A percentile compares a stretch with the other conserved stretches of the same genome.
Conservation (phyloP, 192 early-diverging fungal species). For the Entomortierella beljakovae region DNA sequence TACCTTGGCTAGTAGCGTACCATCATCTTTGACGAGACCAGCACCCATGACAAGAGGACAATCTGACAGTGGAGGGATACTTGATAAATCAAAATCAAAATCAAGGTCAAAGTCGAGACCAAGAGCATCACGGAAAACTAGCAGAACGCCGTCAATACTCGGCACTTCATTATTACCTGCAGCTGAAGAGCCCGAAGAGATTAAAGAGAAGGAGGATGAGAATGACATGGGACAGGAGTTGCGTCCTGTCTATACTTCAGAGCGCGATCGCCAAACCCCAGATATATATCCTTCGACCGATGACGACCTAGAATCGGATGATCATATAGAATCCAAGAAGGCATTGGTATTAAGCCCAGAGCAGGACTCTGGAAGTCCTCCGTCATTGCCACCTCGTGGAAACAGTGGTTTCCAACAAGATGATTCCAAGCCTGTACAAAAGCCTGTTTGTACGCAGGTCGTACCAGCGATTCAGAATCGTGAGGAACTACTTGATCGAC, state of each 20-base stretch:
- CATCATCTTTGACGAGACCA: neutral
- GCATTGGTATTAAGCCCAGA: neutral
- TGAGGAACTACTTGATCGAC: conserved; percentile 30
- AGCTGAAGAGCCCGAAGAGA: neutral
- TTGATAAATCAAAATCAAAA: conserved; percentile 1
- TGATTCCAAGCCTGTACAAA: conserved; percentile 14
- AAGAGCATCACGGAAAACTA: conserved; percentile 17
- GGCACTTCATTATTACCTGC: conserved; percentile 11
- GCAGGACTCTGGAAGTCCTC: conserved; percentile 6
- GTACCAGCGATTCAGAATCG: conserved; percentile 22
- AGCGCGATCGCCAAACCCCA: neutral
- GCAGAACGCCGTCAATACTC: conserved; percentile 17
- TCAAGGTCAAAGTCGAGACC: no score
- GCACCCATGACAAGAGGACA: neutral
- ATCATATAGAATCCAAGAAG: neutral
- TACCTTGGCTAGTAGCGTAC: conserved; percentile 10
- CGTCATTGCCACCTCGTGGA: conserved; percentile 33
- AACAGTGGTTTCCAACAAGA: neutral
- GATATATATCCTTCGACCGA: neutral
- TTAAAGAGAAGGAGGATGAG: neutral
- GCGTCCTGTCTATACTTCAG: neutral
- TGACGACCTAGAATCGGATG: neutral
- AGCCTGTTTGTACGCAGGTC: conserved; percentile 6
- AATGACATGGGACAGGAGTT: neutral
- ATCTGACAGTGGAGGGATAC: neutral